Evolutionary conservation across 768 basidiomycete species (phyloP).

Genomic region (Amanita rubescens): DNA sequence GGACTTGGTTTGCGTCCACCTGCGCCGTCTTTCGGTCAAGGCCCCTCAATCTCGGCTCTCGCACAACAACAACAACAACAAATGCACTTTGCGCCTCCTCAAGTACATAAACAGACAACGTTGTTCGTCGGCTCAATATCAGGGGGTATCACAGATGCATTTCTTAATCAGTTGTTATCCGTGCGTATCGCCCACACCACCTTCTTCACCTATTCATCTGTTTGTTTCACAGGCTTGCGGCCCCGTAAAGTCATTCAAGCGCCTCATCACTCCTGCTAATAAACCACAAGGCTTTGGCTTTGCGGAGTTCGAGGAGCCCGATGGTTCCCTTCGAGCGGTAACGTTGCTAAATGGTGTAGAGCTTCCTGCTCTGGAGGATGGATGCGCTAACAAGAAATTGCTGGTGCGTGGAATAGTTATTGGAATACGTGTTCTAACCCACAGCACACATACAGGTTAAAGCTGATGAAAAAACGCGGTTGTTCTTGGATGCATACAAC

Average conservation of each 20-base stretch:
- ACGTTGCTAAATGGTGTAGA: slow-evolving; percentile 43
- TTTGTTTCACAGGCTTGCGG: slow-evolving; percentile 68
- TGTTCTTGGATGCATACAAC: slow-evolving; percentile 81
- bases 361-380: slow-evolving; percentile 46
- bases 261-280: slow-evolving; percentile 86
- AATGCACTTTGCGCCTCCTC: slow-evolving; percentile 61
- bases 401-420: slow-evolving; percentile 49
- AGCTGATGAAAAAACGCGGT: slow-evolving; percentile 91
- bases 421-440: slow-evolving; percentile 34
- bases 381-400: slow-evolving; percentile 43
- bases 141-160: slow-evolving; percentile 80
- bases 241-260: slow-evolving; percentile 82
- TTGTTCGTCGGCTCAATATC: slow-evolving; percentile 96
- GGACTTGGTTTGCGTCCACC: slow-evolving; percentile 87
- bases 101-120: slow-evolving; percentile 60
- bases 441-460: slow-evolving; percentile 61
- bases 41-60: slow-evolving; percentile 86
- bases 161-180: slow-evolving; percentile 68
- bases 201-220: background rate
- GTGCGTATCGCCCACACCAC: slow-evolving; percentile 34
- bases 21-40: slow-evolving; percentile 83
- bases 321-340: slow-evolving; percentile 72
- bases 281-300: slow-evolving; percentile 97
- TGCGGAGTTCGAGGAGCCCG: slow-evolving; percentile 91
- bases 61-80: slow-evolving; percentile 86